Base-by-base conservation (phyloP, 805 yeast species). In the Saccharomycopsis sp. region DNA sequence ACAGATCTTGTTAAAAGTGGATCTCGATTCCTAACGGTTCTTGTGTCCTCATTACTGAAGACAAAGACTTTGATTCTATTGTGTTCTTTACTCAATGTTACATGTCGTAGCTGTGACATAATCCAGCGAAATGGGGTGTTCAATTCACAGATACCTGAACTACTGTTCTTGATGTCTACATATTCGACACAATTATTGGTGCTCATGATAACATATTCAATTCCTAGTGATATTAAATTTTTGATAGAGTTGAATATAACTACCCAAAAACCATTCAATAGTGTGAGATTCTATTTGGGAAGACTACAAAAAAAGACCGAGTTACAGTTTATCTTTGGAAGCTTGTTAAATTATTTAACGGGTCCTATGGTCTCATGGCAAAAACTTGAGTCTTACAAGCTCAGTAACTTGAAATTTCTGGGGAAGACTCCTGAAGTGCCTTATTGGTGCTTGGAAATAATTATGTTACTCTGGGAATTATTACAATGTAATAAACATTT, bases 401-500 rank as follows among this genome's bases (percentile, higher is more conserved):
- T 57, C 15, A 34, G 12, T 17, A 56, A 47, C 17, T 20, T n/a
- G 2, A 53, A 44, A 50, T 35, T 14, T 23, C n/a, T n/a, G n/a
- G 25, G 58, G 22, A 61, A 62, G 14, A 56, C 63, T 47, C 55
- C 53, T 12, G 60, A 65, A n/a, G 25, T 57, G 23, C 52, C 60
- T 0, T 57, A 55, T 19, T 76, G 91, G 85, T 69, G 83, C 1
- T 72, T 76, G 2, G 92, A 86, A 66, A 67, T 80, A n/a, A 70
- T 82, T 3, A 77, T 86, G 67, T 67, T 92, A 7, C 64, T 87
- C 15, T 89, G 96, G 88, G 96, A 88, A 65, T 71, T 90, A 50
- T 71, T 82, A 38, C 93, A 89, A 67, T 84, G 90, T 64, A 93
- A 93, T 70, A 75, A 75, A 59, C 70, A 70, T 54, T 84, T 86